Evolutionary conservation across 75 land plant genomes (phyloP).

Genomic region (Larix kaempferi): DNA sequence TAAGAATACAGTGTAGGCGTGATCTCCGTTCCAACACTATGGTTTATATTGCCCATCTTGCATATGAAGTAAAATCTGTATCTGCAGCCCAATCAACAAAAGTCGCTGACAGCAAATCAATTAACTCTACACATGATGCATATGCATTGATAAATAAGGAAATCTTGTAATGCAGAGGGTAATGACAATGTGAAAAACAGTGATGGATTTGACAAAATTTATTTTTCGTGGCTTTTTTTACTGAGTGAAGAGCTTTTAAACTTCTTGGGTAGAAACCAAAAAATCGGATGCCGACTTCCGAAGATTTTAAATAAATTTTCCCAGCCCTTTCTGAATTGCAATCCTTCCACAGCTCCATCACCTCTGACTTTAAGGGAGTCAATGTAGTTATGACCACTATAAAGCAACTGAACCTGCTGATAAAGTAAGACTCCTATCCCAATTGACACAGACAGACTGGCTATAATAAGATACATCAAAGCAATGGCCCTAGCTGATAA

Average conservation of each 20-base stretch:
- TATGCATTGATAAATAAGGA: too few relatives aligned
- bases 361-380: slow-evolving; percentile 38
- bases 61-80: too few relatives aligned
- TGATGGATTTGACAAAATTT: too few relatives aligned
- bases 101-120: too few relatives aligned
- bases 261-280: slow-evolving; percentile 35
- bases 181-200: too few relatives aligned
- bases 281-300: slow-evolving; percentile 56
- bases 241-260: background rate
- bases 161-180: too few relatives aligned
- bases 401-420: slow-evolving; percentile 79
- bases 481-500: slow-evolving; percentile 59
- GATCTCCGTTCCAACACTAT: too few relatives aligned
- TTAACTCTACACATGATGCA: too few relatives aligned
- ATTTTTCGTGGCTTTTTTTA: too few relatives aligned
- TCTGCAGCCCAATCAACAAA: too few relatives aligned
- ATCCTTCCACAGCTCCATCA: slow-evolving; percentile 15
- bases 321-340: slow-evolving; percentile 33
- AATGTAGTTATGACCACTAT: slow-evolving; percentile 73
- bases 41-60: too few relatives aligned
- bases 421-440: slow-evolving; percentile 70
- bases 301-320: slow-evolving; percentile 68
- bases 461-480: slow-evolving; percentile 70
- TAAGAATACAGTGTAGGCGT: too few relatives aligned
- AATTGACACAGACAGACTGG: slow-evolving; percentile 58